Conservation (phyloP, 192 early-diverging fungal genomes). For the Backusella morwellensis region DNA sequence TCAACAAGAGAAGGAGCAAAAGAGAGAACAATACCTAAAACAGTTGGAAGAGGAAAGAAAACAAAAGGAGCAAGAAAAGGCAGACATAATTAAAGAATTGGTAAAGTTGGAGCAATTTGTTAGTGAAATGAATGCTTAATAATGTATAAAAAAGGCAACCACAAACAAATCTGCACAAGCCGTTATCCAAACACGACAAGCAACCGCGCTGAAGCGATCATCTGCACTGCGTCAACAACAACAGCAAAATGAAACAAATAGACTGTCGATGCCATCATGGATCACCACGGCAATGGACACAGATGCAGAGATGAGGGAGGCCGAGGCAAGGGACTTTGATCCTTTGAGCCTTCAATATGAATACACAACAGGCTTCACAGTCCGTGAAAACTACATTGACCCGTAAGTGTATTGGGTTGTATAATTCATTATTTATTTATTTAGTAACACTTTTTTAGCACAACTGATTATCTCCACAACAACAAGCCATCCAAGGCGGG, state of each 20-base stretch:
- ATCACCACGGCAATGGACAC: slow-evolving; percentile 29
- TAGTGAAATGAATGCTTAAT: too few species aligned
- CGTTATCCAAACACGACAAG: slow-evolving; percentile 42
- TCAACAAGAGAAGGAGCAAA: slow-evolving; percentile 46
- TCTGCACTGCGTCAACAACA: slow-evolving; percentile 34
- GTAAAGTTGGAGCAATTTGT: slow-evolving; percentile 19
- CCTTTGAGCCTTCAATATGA: slow-evolving; percentile 50
- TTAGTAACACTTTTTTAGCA: slow-evolving; percentile 5
- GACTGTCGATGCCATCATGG: slow-evolving; percentile 31
- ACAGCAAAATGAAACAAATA: slow-evolving; percentile 24
- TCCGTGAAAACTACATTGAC: slow-evolving; percentile 46
- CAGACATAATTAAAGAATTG: slow-evolving; percentile 74
- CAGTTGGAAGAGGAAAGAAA: slow-evolving; percentile 72
- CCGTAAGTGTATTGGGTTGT: slow-evolving; percentile 40
- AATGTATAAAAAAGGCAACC: slow-evolving; percentile 24
- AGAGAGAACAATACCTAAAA: slow-evolving; percentile 67
- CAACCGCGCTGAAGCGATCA: slow-evolving; percentile 46
- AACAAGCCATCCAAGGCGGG: slow-evolving; percentile 38
- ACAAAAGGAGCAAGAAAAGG: slow-evolving; percentile 62
- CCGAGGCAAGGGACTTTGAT: slow-evolving; percentile 47
- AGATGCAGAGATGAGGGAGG: slow-evolving; percentile 21
- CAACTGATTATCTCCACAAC: slow-evolving; percentile 32
- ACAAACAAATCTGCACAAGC: slow-evolving; percentile 50
- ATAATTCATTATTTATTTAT: slow-evolving; percentile 4
- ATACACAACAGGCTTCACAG: slow-evolving; percentile 29